Conservation (phyloP, 495 filamentous ascomycete genomes). For the Talaromyces adpressus region DNA sequence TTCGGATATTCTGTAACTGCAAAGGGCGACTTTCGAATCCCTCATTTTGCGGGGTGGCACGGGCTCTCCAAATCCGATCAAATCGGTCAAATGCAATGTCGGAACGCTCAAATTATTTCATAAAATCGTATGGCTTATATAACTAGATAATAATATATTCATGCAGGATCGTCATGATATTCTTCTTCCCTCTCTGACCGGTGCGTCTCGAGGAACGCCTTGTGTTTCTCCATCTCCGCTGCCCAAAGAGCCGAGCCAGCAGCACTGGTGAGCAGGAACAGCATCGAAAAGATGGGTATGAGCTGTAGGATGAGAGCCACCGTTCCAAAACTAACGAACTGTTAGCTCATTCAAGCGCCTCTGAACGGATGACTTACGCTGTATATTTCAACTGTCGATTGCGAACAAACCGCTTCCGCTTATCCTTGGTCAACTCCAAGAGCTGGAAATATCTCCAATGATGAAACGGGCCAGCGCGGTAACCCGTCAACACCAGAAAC, state of each 20-base stretch:
- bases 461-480: constrained; percentile 57
- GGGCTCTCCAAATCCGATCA: background rate
- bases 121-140: constrained; percentile 15
- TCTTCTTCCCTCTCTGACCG: constrained; percentile 12
- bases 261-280: constrained; percentile 60
- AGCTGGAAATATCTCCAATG: constrained; percentile 63
- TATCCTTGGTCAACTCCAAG: constrained; percentile 47
- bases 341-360: background rate
- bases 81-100: background rate
- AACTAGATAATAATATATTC: background rate
- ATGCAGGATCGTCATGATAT: constrained; percentile 26
- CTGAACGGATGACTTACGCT: constrained; percentile 34
- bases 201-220: constrained; percentile 22
- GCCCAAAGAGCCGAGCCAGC: constrained; percentile 59
- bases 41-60: background rate
- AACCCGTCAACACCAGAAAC: constrained; percentile 57
- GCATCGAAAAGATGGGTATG: constrained; percentile 56
- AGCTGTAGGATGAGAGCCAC: constrained; percentile 55
- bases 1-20: no score
- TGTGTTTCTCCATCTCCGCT: constrained; percentile 46
- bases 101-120: background rate
- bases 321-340: constrained; percentile 46
- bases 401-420: constrained; percentile 48
- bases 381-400: constrained; percentile 52
- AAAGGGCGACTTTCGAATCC: no score